Evolutionary conservation across 768 basidiomycete genomes (phyloP), one percentile per base, ranked within the genome.

Genomic region (Hygrophorus pudorinus): DNA sequence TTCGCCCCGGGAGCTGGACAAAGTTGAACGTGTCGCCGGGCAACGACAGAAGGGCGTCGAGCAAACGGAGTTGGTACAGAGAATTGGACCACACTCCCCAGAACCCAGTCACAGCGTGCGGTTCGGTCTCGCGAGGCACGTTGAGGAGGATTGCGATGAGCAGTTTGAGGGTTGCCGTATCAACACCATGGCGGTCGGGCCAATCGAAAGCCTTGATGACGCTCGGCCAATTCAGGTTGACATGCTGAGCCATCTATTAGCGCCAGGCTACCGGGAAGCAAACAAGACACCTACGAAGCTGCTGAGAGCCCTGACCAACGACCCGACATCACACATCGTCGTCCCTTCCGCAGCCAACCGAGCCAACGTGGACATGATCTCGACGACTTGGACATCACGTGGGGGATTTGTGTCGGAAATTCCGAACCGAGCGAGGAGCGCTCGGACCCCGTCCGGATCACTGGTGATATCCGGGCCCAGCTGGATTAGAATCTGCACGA

Each of bases 21-120:
- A 98, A 88, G 57, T 86, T 91, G 69, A 96, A 91, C 0, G 87
- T 88, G 59, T 96, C 94, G 1, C 79, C 79, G 2, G 92, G 84
- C 18, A 97, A 69, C 18, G 85, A 89, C 8, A 94, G 79, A 30
- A 99, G 73, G 2, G 87, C 87, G 53, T 92, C 89, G 27, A 97
- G 72, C 14, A 99, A 72, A 33, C 82, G 81, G 21, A 97, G 73
- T 58, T 94, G 91, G 53, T 86, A 86, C 18, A 85, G 60, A 1
- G 86, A 74, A 59, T 96, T 93, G 9, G 71, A 71, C 94, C 94
- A 98, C 2, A 68, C 65, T 53, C 74, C 70, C 88, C 88, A 93
- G 56, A 91, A 91, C 12, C 86, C 88, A 4, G 76, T 75, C 12
- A 90, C 86, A 3, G 86, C 85, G 50, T 88, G 87, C 6, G 75